A percentile compares a stretch with the other conserved stretches of the same genome.
Conservation (phyloP, 2,329 filamentous ascomycete genomes). For the Pseudogymnoascus sp. region DNA sequence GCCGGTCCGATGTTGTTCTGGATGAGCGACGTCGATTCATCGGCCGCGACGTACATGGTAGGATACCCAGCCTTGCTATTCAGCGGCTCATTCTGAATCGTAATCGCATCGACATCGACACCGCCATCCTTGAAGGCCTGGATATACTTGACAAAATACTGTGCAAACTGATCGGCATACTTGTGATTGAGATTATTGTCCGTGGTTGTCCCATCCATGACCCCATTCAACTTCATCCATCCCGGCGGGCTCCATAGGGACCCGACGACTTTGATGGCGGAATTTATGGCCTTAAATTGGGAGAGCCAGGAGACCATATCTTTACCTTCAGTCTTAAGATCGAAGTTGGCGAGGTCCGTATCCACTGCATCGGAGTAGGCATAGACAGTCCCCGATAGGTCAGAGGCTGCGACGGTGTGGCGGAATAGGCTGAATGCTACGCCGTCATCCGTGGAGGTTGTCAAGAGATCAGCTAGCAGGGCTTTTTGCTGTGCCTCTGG, state of each 20-base stretch:
- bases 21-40: constrained; percentile 32
- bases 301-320: constrained; percentile 33
- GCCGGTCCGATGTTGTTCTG: constrained; percentile 33
- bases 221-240: constrained; percentile 33
- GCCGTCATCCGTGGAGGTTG: constrained; percentile 29
- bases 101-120: constrained; percentile 34
- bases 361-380: constrained; percentile 34
- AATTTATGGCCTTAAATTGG: constrained; percentile 30
- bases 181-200: constrained; percentile 33
- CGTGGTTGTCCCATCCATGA: constrained; percentile 29
- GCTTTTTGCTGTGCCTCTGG: constrained; percentile 15
- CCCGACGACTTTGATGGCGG: constrained; percentile 32
- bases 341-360: constrained; percentile 26
- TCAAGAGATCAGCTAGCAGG: constrained; percentile 28
- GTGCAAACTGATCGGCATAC: constrained; percentile 30
- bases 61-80: constrained; percentile 32
- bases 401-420: constrained; percentile 35
- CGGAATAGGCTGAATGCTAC: constrained; percentile 34
- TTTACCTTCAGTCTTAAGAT: constrained; percentile 32
- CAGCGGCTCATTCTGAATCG: constrained; percentile 38
- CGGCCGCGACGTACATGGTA: constrained; percentile 33
- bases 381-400: constrained; percentile 33
- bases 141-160: constrained; percentile 37
- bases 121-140: constrained; percentile 32
- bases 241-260: constrained; percentile 34